Evolutionary conservation across 306 rosid species (phyloP).

Genomic region (Lagenaria siceraria): DNA sequence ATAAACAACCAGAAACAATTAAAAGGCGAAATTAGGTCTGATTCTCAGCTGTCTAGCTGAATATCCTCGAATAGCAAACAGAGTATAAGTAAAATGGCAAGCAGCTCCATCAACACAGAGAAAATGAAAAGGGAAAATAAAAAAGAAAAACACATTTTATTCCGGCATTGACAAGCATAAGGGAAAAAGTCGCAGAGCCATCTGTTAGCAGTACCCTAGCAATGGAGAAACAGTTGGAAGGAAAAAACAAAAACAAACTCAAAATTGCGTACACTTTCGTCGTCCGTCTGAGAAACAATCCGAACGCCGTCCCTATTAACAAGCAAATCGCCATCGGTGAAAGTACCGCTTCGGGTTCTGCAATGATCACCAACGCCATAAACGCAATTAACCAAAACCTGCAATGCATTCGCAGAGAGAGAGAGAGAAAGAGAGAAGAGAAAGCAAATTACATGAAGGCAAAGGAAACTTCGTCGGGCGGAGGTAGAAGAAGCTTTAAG

Average conservation of each 20-base stretch:
- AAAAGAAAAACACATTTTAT: background rate
- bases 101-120: background rate
- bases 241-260: background rate
- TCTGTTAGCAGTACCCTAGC: background rate
- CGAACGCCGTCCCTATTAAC: constrained; percentile 83
- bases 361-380: constrained; percentile 14
- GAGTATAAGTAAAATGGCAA: background rate
- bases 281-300: constrained; percentile 55
- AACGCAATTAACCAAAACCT: constrained; percentile 9
- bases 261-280: constrained; percentile 48
- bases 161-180: background rate
- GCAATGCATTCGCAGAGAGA: background rate
- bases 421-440: background rate
- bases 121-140: background rate
- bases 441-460: constrained; percentile 44
- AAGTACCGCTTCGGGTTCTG: constrained; percentile 88
- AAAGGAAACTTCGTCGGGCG: constrained; percentile 42
- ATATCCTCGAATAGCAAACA: background rate
- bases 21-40: constrained; percentile 6
- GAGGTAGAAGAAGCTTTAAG: constrained; percentile 78
- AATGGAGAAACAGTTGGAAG: background rate
- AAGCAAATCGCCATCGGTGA: constrained; percentile 86
- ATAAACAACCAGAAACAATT: constrained; percentile 10
- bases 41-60: background rate
- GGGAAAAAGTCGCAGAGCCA: background rate